Evolutionary conservation across 805 yeast species (phyloP), one percentile per base, ranked within the genome.

Genomic region (Torulaspora franciscae): DNA sequence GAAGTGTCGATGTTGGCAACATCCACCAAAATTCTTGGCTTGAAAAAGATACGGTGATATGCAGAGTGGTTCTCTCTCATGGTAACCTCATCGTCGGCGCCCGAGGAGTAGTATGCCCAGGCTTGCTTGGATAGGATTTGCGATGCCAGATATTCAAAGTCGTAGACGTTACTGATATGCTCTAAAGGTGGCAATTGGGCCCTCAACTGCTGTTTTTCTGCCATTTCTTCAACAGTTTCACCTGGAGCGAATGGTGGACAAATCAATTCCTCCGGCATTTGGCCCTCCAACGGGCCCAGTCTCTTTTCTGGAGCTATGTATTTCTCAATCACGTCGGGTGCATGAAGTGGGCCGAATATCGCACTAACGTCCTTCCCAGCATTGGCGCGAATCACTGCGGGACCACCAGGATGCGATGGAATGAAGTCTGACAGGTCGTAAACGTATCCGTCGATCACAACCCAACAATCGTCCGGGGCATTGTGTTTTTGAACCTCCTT

Each of bases 31-130:
- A 91, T 74, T 45, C 79, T 73, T 10, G 98, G 98, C 53, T 84
- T 81, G 73, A 91, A 91, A 69, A 85, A 89, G 42, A 90, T 78
- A 25, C 95, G 72, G 59, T 87, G 95, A 68, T 79, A 91, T 3
- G 96, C 95, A 42, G 80, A 75, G 64, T 89, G 97, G 68, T 91
- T 91, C 59, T 90, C 96, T 55, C 98, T 76, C 58, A 85, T 62
- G 2, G 96, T 77, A 54, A 91, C 78, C 68, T 91, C 98, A 64
- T 91, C 98, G 65, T 91, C 97, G 13, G 95, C 76, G 7, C 91
- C 98, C 28, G 89, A 79, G 3, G 95, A 83, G 62, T 89, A 91
- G 66, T 91, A 91, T 10, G 93, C 93, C 95, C 97, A 86, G 0
- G 93, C 97, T 26, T 77, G 76, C 44, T 78, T 80, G 25, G 86